These are phyloP conservation scores for Poa annua DNA, from an alignment of 176 grass and related monocot genomes.

Conservation along the genomic window DNA sequence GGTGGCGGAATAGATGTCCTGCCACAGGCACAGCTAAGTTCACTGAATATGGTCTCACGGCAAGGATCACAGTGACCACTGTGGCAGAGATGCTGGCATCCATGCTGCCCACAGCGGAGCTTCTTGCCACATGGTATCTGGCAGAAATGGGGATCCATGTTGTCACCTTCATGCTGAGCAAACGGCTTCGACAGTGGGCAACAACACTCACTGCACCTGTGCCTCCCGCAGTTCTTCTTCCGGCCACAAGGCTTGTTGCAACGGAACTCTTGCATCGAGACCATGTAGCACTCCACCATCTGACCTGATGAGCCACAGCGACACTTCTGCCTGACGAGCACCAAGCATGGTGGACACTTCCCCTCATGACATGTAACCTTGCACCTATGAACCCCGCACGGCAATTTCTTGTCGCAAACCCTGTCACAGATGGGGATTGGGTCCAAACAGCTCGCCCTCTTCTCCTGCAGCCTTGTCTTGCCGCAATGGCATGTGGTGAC, in stretches of 20 bases:
- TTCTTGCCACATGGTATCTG: conserved; percentile 86
- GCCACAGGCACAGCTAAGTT: conserved; percentile 87
- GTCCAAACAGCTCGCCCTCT: conserved; percentile 76
- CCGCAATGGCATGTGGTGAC: conserved; percentile 84
- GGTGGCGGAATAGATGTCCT: conserved; percentile 84
- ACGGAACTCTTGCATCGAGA: conserved; percentile 54
- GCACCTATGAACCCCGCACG: conserved; percentile 73
- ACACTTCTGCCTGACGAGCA: conserved; percentile 76
- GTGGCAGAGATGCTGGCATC: conserved; percentile 83
- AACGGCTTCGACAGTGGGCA: conserved; percentile 61
- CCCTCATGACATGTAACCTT: conserved; percentile 85
- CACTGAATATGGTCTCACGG: conserved; percentile 85
- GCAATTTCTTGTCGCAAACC: conserved; percentile 69
- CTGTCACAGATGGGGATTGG: conserved; percentile 79
- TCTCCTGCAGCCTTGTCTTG: conserved; percentile 63
- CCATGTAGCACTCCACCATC: conserved; percentile 80
- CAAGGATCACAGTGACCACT: conserved; percentile 85
- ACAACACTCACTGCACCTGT: conserved; percentile 84
- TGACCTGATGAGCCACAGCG: conserved; percentile 68
- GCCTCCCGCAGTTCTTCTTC: conserved; percentile 96
- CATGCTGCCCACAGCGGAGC: conserved; percentile 81
- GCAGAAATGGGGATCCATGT: conserved; percentile 85
- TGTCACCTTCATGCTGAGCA: conserved; percentile 35
- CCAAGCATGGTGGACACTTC: conserved; percentile 69
- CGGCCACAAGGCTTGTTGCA: conserved; percentile 82